These are phyloP conservation scores for Rhododendron griersonianum DNA, from an alignment of 148 eudicot species.

Conservation along the genomic window DNA sequence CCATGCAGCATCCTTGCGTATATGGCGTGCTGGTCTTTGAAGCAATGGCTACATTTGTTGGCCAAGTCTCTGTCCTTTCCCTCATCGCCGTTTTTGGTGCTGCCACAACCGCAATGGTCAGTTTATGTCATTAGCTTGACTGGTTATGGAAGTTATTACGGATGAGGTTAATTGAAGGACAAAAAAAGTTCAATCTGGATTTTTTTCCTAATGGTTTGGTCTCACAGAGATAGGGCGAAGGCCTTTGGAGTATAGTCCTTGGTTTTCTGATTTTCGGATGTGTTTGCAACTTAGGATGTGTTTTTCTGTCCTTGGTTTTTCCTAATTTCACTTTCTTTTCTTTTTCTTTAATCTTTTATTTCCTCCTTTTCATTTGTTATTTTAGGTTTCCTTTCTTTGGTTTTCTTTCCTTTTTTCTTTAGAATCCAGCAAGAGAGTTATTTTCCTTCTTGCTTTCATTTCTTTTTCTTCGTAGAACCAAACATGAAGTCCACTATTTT, in stretches of 20 bases:
- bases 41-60: conserved; percentile 94
- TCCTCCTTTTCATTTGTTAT: neutral
- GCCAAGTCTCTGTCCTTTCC: conserved; percentile 95
- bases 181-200: neutral
- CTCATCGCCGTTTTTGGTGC: conserved; percentile 95
- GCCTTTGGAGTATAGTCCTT: neutral
- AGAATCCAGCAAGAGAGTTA: neutral
- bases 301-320: neutral
- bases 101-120: conserved; percentile 95
- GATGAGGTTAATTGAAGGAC: neutral
- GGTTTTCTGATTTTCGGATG: neutral
- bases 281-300: neutral
- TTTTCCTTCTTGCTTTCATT: neutral
- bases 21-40: conserved; percentile 86
- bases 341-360: neutral
- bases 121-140: conserved; percentile 10
- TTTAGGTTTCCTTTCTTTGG: neutral
- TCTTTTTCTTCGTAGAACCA: neutral
- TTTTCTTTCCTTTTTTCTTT: too few relatives aligned
- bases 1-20: conserved; percentile 81
- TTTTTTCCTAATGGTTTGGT: neutral
- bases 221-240: neutral
- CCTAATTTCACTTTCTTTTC: too few relatives aligned
- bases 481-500: neutral
- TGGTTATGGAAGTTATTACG: neutral